Evolutionary conservation across 1,284 basidiomycete genomes (phyloP), one percentile per base, ranked within the genome.

Genomic region (Cronartium ribicola): DNA sequence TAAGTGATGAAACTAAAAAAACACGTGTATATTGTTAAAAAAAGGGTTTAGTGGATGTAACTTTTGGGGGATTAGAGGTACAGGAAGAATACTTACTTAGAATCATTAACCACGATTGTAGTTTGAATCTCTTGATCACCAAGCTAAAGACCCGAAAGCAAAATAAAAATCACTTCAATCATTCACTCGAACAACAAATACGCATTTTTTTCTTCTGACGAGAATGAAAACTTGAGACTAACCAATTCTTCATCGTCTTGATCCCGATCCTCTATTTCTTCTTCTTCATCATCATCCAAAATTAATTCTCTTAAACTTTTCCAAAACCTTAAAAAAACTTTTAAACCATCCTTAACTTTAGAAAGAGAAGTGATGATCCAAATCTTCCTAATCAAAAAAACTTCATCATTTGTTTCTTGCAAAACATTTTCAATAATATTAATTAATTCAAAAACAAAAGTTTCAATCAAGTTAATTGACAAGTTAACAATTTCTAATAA

Each of bases 31-130:
- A 3, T n/a, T 65, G 4, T 39, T 10, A 22, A 11, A 5, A n/a
- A n/a, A 14, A 41, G 4, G 1, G 41, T n/a, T 20, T 20, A 65
- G 39, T 43, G 37, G 20, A 20, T 20, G 5, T 65, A 20, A 29
- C 4, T 3, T 8, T 14, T 51, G n/a, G 20, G 4, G 40, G 57
- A 37, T 7, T 22, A n/a, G 7, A n/a, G 7, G 44, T 40, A 29
- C 8, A 68, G 55, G 29, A 41, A 20, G 44, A 22, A 22, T 10
- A 43, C 37, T 68, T 68, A 68, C 67, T 36, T 1, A 8, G 57
- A 17, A 20, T 68, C 48, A 68, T 68, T 57, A 22, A 68, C 60
- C 22, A 40, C 40, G 60, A 68, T 40, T 13, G 51, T 68, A 13
- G 22, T 20, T 60, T 36, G 51, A 37, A 59, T 55, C 51, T 55